Base-by-base conservation (phyloP, 805 yeast species). In the Saccharomycopsis fibuligera region DNA sequence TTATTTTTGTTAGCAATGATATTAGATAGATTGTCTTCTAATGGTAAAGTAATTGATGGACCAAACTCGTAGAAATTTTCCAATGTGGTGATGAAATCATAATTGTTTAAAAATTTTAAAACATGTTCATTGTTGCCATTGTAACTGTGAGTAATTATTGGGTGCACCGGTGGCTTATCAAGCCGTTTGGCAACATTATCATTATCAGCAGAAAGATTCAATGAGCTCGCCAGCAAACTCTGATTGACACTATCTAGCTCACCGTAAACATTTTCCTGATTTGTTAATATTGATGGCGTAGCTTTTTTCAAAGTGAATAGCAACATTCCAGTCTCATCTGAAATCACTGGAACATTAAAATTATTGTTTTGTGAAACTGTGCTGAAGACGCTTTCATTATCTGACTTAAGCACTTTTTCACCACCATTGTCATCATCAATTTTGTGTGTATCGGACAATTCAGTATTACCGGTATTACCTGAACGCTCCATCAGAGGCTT, bases 11-110 rank as follows among this genome's bases (percentile, higher is more conserved):
- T n/a, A n/a, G n/a, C n/a, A n/a, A n/a, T n/a, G 14, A 27, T 38
- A 41, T 35, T 21, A 45, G 35, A 19, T 2, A 25, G 24, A 23
- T 31, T 44, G 29, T 24, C 44, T 17, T 24, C 38, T 10, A 38
- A 35, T 16, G 29, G 44, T 5, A 31, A 12, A 4, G 43, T 21
- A 5, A 65, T 29, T 1, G 47, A 47, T 3, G 69, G 62, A 0
- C 93, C 93, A 70, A 88, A 86, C 57, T 86, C 95, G 16, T 72
- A 63, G 54, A 79, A 84, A 45, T 80, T 81, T 38, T 72, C 73
- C 45, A 82, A 60, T 0, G 74, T 66, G 0, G 88, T 85, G 35
- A 75, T 79, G 47, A 81, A 71, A 17, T 68, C 68, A 19, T 81
- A 68, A 14, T 69, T 70, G 9, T 69, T 67, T 45, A 89, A 67